Conservation (phyloP, 2,329 filamentous ascomycete species). For the Myriosclerotinia scirpicola region DNA sequence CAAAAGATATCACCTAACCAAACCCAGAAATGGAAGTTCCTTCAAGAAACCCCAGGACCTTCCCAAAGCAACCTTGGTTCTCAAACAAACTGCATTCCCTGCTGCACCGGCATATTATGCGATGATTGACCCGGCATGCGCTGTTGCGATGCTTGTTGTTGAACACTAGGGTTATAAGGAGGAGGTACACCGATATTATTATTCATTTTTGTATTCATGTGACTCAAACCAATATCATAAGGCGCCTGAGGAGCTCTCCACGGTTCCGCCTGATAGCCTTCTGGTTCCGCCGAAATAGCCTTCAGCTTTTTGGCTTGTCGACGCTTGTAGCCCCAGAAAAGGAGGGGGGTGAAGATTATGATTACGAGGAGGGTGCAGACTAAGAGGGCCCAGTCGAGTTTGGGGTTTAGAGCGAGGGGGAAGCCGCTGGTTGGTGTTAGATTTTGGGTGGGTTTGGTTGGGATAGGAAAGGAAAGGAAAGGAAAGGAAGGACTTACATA, state of each 20-base stretch:
- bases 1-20: not conserved
- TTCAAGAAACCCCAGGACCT: not conserved
- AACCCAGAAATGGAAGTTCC: too few species aligned
- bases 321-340: conserved; percentile 27
- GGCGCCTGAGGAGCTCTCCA: conserved; percentile 19
- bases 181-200: conserved; percentile 1
- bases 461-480: too few species aligned
- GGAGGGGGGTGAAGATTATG: conserved; percentile 40
- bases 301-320: conserved; percentile 6
- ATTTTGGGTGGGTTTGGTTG: not conserved
- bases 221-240: conserved; percentile 16
- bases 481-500: conserved; percentile 45
- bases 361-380: conserved; percentile 48
- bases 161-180: not conserved
- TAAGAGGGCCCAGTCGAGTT: conserved; percentile 50
- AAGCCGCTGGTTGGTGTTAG: conserved; percentile 50
- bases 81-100: conserved; percentile 20
- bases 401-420: conserved; percentile 53
- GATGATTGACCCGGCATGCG: not conserved
- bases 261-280: conserved; percentile 20
- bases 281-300: not conserved
- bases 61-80: not conserved
- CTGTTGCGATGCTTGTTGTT: not conserved
- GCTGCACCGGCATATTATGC: conserved; percentile 13
- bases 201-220: conserved; percentile 13